phyloP scores from a whole-genome alignment of 2,329 filamentous ascomycete species.

The Stenocarpella maydis region DNA sequence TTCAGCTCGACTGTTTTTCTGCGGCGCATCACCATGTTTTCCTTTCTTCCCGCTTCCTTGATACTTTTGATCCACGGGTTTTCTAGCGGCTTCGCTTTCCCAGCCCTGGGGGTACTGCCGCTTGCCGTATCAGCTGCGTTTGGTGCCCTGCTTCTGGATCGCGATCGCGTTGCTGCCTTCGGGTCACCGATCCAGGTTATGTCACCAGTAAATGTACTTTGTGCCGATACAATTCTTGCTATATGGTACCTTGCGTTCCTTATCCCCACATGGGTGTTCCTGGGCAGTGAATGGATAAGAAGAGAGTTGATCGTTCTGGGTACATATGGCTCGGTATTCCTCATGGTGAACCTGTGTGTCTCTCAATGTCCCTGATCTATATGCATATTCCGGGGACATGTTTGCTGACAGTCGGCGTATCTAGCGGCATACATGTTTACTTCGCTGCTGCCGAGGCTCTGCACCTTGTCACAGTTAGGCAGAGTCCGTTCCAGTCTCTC shows the following conservation, averaged over 20 bases:
- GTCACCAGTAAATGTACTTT: slow-evolving; percentile 35
- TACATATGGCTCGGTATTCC: slow-evolving; percentile 36
- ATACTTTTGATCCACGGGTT: slow-evolving; percentile 31
- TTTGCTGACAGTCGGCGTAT: neutral
- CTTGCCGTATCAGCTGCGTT: slow-evolving; percentile 35
- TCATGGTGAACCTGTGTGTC: slow-evolving; percentile 37
- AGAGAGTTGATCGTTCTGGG: slow-evolving; percentile 33
- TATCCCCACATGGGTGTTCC: slow-evolving; percentile 35
- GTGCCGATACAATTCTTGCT: slow-evolving; percentile 32
- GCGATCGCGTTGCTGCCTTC: slow-evolving; percentile 36
- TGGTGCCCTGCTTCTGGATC: slow-evolving; percentile 32
- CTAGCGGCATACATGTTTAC: slow-evolving; percentile 26
- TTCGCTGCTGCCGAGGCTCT: slow-evolving; percentile 29
- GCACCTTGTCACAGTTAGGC: slow-evolving; percentile 10
- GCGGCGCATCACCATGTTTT: slow-evolving; percentile 40
- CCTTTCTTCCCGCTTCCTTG: slow-evolving; percentile 30
- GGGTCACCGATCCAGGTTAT: slow-evolving; percentile 37
- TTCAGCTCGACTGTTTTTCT: slow-evolving; percentile 24
- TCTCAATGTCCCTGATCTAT: too few species aligned
- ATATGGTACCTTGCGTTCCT: slow-evolving; percentile 34
- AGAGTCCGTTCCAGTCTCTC: slow-evolving; percentile 7
- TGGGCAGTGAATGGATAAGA: slow-evolving; percentile 6
- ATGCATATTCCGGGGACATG: neutral
- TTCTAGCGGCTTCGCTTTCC: slow-evolving; percentile 29
- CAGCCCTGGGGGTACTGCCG: slow-evolving; percentile 36